phyloP scores from a whole-genome alignment of 192 early-diverging fungal genomes.

The Dimargaris verticillata region DNA sequence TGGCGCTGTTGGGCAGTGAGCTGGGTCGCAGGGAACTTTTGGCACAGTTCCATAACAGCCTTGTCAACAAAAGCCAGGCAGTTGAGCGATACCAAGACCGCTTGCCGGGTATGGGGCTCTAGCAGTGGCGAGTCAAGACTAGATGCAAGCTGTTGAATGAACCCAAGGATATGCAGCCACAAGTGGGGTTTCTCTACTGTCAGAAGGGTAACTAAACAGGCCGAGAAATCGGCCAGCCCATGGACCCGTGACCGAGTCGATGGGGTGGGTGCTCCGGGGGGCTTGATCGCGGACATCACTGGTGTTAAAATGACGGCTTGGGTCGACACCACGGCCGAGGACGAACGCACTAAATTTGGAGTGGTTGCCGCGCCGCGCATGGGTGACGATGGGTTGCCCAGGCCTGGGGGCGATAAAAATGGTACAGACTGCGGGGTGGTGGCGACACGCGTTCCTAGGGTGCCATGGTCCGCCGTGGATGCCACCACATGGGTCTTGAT shows the following conservation, averaged over 20 bases:
- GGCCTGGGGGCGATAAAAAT: not conserved
- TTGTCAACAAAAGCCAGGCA: not conserved
- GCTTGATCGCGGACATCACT: not conserved
- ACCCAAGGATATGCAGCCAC: not conserved
- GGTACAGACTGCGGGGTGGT: conserved; percentile 7
- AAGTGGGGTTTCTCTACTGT: not conserved
- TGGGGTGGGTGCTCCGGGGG: not conserved
- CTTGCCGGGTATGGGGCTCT: not conserved
- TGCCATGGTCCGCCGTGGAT: not conserved
- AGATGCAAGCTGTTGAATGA: not conserved
- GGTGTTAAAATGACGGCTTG: not conserved
- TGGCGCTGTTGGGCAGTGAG: not conserved
- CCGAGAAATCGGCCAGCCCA: not conserved
- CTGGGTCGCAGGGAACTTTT: not conserved
- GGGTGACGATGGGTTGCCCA: not conserved
- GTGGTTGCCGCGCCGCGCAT: not conserved
- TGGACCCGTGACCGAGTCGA: not conserved
- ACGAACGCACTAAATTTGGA: not conserved
- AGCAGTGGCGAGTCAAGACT: not conserved
- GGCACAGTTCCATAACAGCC: not conserved
- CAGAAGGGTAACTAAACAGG: not conserved
- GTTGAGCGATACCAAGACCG: not conserved
- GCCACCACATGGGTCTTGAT: not conserved
- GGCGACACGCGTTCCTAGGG: not conserved
- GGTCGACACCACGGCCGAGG: not conserved